These are phyloP conservation scores for Ophidiomyces ophidiicola DNA, from an alignment of 2,329 filamentous ascomycete genomes.

Conservation along the genomic window DNA sequence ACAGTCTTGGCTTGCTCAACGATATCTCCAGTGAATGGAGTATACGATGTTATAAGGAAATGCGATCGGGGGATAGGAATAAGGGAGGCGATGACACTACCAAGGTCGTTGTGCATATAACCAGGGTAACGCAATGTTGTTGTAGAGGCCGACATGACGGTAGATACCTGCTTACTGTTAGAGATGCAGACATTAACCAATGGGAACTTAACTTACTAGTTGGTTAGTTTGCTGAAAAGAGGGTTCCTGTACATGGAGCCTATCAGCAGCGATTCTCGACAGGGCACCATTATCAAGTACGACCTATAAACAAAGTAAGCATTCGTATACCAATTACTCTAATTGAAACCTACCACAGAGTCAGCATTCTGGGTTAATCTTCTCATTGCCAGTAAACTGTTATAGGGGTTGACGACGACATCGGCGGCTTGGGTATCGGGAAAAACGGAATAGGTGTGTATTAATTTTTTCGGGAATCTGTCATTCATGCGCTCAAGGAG, in stretches of 20 bases:
- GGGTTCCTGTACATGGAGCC: constrained; percentile 86
- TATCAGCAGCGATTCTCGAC: constrained; percentile 84
- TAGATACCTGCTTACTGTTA: constrained; percentile 53
- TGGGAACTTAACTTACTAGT: constrained; percentile 45
- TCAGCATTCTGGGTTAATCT: constrained; percentile 91
- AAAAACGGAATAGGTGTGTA: constrained; percentile 98
- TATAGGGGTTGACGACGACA: constrained; percentile 96
- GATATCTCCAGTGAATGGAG: constrained; percentile 90
- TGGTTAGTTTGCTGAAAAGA: constrained; percentile 98
- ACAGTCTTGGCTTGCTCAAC: constrained; percentile 96
- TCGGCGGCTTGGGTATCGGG: constrained; percentile 83
- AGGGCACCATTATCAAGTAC: constrained; percentile 93
- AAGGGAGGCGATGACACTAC: constrained; percentile 87
- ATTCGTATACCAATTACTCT: neutral
- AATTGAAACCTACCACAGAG: constrained; percentile 55
- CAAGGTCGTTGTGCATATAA: constrained; percentile 99
- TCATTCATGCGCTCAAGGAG: constrained; percentile 92
- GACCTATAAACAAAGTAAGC: constrained; percentile 37
- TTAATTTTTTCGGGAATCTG: constrained; percentile 95
- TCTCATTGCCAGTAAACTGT: constrained; percentile 84
- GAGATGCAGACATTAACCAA: neutral
- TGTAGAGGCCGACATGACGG: constrained; percentile 96
- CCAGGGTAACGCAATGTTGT: constrained; percentile 93
- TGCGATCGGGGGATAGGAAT: constrained; percentile 95
- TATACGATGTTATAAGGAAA: constrained; percentile 97